Base-by-base conservation (phyloP, 805 yeast species). In the Nakazawaea siamensis region DNA sequence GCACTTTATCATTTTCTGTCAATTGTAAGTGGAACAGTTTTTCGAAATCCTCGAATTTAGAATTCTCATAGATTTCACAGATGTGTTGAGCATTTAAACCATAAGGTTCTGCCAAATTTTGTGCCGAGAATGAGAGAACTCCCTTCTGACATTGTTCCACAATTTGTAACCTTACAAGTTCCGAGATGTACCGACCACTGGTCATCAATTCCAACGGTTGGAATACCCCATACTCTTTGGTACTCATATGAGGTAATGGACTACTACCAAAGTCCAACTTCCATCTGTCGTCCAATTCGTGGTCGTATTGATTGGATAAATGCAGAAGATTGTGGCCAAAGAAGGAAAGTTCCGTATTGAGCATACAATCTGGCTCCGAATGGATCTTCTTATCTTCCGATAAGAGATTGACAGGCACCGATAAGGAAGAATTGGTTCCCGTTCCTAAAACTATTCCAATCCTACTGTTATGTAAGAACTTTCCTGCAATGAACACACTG, bases 391-490 rank as follows among this genome's bases (percentile, higher is more conserved):
- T 50, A 8, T 35, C 39, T n/a, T 20, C 33, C n/a, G 47, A 51
- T 24, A 55, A 40, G 7, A 45, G 26, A 41, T 32, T 8, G 50
- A 42, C 6, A 44, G 44, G 21, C 57, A 51, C 18, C 14, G 58
- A 45, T 56, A 73, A 59, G 54, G 75, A 73, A 24, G 73, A 51
- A 45, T 80, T 80, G 35, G 73, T 52, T 1, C 88, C 88, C 3
- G 88, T 80, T 1, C 88, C 87, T 33, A 79, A 52, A 3, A 80
- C 81, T 43, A 80, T 43, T 0, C 82, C 80, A 29, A 78, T 45
- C 37, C 56, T 48, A 35, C 66, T 63, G 2, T 57, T 40, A 10
- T 47, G 43, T 13, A 52, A 42, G 11, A 52, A 52, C 14, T 52
- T 44, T 8, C 77, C 78, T 0, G 83, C 68, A 9, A 78, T 56